phyloP scores from a whole-genome alignment of 2,329 filamentous ascomycete genomes.

The Cadophora sp. region DNA sequence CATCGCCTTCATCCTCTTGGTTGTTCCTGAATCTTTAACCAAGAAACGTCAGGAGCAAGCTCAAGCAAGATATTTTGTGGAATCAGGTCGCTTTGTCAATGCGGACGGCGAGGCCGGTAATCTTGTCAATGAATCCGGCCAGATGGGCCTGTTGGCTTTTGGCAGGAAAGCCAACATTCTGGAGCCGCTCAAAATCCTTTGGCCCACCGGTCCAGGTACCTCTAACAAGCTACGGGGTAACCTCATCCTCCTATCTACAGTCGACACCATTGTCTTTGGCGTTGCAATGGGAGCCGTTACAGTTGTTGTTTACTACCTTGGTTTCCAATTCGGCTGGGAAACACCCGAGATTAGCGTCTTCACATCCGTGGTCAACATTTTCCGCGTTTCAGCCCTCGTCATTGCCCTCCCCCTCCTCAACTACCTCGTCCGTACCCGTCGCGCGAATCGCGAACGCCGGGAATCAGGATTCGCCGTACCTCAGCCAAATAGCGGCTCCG shows the following conservation, averaged over 20 bases:
- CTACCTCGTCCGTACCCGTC: constrained; percentile 67
- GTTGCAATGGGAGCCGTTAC: constrained; percentile 80
- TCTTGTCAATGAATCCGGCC: constrained; percentile 30
- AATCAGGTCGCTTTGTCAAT: constrained; percentile 40
- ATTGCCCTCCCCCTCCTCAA: constrained; percentile 78
- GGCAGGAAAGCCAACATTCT: constrained; percentile 69
- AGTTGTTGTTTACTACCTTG: constrained; percentile 85
- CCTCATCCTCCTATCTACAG: constrained; percentile 77
- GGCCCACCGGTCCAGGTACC: constrained; percentile 71
- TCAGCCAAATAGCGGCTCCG: constrained; percentile 63
- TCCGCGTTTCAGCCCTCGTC: constrained; percentile 78
- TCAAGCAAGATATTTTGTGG: constrained; percentile 67
- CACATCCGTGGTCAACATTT: constrained; percentile 77
- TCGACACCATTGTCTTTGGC: constrained; percentile 84
- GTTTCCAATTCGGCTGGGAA: constrained; percentile 82
- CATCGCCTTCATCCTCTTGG: constrained; percentile 71
- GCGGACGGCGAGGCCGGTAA: constrained; percentile 36
- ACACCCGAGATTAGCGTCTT: constrained; percentile 82
- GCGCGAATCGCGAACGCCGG: constrained; percentile 38
- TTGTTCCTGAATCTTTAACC: constrained; percentile 86
- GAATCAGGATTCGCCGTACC: constrained; percentile 68
- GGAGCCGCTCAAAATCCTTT: constrained; percentile 78
- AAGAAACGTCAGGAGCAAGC: constrained; percentile 73
- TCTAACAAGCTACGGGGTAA: constrained; percentile 73
- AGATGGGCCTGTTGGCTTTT: constrained; percentile 17